Evolutionary conservation across 2,329 filamentous ascomycete species (phyloP).

Genomic region (Lanzia echinophila): DNA sequence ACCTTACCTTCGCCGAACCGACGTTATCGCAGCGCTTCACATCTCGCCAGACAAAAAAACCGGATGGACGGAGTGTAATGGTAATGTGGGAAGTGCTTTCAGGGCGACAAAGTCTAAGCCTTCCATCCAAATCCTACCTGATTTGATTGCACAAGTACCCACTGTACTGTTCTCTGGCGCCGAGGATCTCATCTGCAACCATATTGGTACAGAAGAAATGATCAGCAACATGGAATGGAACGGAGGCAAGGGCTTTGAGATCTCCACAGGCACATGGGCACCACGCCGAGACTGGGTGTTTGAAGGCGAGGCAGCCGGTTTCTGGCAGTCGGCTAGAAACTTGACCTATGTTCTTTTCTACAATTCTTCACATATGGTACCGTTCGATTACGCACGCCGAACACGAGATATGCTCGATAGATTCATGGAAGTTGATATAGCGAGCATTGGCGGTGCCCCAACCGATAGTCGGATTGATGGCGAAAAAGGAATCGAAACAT

Average conservation of each 20-base stretch:
- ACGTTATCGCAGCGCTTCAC: slow-evolving; percentile 75
- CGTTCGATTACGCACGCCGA: slow-evolving; percentile 82
- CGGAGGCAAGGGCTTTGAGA: slow-evolving; percentile 83
- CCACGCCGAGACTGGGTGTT: slow-evolving; percentile 93
- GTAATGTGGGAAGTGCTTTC: slow-evolving; percentile 69
- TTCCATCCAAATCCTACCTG: slow-evolving; percentile 67
- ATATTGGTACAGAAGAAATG: slow-evolving; percentile 84
- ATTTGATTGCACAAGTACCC: slow-evolving; percentile 67
- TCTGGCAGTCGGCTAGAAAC: slow-evolving; percentile 93
- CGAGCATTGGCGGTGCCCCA: slow-evolving; percentile 69
- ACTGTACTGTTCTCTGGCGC: slow-evolving; percentile 88
- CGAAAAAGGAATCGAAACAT: slow-evolving; percentile 59
- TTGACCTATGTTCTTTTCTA: slow-evolving; percentile 93
- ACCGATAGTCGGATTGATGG: slow-evolving; percentile 63
- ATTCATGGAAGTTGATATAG: slow-evolving; percentile 90
- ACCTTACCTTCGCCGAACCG: slow-evolving; percentile 76
- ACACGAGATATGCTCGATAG: slow-evolving; percentile 95
- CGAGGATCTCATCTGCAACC: slow-evolving; percentile 94
- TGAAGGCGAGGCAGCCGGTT: slow-evolving; percentile 78
- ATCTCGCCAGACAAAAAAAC: slow-evolving; percentile 74
- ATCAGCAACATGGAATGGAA: slow-evolving; percentile 92
- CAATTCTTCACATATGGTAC: slow-evolving; percentile 97
- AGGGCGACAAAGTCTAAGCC: slow-evolving; percentile 63
- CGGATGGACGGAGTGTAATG: slow-evolving; percentile 88
- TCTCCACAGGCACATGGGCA: slow-evolving; percentile 79